A percentile compares a stretch with the other conserved stretches of the same genome.
These are phyloP conservation scores for Mrakia gelida DNA, from an alignment of 768 basidiomycete species.

Conservation along the genomic window DNA sequence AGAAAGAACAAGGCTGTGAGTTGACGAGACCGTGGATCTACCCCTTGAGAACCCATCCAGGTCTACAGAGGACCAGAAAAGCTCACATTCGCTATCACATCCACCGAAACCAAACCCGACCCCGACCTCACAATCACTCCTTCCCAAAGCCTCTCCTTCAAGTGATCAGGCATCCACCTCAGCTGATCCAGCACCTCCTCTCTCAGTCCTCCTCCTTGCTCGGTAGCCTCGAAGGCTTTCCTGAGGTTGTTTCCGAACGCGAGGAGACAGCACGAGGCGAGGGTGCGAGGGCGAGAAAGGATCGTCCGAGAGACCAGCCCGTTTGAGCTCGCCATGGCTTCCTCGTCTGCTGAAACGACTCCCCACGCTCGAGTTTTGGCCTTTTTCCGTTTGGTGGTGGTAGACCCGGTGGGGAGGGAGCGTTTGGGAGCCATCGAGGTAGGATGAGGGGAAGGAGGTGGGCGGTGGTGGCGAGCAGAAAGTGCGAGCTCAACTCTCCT, in stretches of 20 bases:
- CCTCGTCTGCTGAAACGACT: slow-evolving; percentile 1
- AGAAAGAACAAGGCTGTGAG: neutral
- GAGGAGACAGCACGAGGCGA: neutral
- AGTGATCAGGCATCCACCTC: neutral
- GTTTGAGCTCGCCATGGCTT: neutral
- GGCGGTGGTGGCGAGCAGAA: neutral
- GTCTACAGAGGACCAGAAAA: neutral
- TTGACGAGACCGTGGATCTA: neutral
- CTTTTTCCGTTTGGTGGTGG: neutral
- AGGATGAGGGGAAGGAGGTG: neutral
- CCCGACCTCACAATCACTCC: neutral
- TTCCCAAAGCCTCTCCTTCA: slow-evolving; percentile 4
- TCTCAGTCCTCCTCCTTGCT: slow-evolving; percentile 1
- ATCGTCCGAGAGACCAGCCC: neutral
- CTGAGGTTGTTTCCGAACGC: neutral
- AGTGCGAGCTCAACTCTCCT: neutral
- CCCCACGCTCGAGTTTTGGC: slow-evolving; percentile 4
- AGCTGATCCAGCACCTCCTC: neutral
- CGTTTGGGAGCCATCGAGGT: neutral
- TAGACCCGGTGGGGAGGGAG: neutral
- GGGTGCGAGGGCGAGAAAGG: neutral
- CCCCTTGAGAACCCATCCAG: too few relatives aligned
- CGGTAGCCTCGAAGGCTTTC: neutral
- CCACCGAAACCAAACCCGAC: neutral
- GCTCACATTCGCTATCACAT: neutral